Evolutionary conservation across 116 monocot species (phyloP).

Genomic region (Dioscorea cayenensis): DNA sequence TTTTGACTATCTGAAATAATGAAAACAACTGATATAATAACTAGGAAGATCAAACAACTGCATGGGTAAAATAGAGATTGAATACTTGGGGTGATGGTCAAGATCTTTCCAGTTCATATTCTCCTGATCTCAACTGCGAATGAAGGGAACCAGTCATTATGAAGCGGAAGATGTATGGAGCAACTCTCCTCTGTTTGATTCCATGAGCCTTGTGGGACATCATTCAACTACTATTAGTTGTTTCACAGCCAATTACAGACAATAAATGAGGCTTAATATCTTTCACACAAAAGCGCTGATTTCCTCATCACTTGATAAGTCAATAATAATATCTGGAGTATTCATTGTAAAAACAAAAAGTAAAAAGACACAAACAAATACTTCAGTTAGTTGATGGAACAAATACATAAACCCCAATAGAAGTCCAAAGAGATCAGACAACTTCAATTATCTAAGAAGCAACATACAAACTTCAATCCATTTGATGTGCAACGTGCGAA

Average conservation of each 20-base stretch:
- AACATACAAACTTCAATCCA: no score
- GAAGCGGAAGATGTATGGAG: constrained; percentile 1
- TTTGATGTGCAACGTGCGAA: no score
- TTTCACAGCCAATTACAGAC: neutral
- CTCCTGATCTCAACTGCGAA: constrained; percentile 85
- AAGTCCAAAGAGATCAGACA: no score
- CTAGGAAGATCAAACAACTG: neutral
- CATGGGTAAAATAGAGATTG: neutral
- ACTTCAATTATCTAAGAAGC: no score
- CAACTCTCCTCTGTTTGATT: neutral
- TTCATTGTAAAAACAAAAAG: constrained; percentile 9
- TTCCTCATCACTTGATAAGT: constrained; percentile 49
- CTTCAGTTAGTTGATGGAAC: neutral
- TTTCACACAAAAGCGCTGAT: constrained; percentile 1
- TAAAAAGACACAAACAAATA: neutral
- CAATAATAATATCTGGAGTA: constrained; percentile 24
- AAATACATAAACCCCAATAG: neutral
- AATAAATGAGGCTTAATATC: constrained; percentile 18
- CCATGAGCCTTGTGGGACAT: neutral
- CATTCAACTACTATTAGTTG: constrained; percentile 5
- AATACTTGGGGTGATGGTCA: constrained; percentile 21
- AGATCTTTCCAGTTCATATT: constrained; percentile 40
- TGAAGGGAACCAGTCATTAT: constrained; percentile 3
- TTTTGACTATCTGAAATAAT: constrained; percentile 44
- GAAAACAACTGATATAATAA: neutral